Percentiles rank a stretch among this genome's conserved stretches.
phyloP scores from a whole-genome alignment of 1,284 basidiomycete species.

The Phenoliferia sp. region DNA sequence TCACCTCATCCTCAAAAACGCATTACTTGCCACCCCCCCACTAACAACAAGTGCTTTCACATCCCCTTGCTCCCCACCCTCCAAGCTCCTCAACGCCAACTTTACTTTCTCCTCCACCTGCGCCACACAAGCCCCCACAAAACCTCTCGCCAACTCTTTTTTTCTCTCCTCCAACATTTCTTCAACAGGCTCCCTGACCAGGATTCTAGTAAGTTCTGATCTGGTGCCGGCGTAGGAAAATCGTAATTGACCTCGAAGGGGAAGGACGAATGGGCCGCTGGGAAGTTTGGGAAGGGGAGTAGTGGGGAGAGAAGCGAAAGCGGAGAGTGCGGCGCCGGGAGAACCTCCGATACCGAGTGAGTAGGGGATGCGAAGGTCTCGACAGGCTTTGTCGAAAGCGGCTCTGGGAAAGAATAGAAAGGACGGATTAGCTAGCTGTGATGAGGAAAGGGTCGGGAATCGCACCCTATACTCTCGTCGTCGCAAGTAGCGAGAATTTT shows the following conservation, averaged over 20 bases:
- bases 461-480: slow-evolving; percentile 67
- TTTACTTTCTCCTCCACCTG: slow-evolving; percentile 72
- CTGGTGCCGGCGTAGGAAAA: slow-evolving; percentile 71
- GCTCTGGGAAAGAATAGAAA: neutral
- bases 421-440: neutral
- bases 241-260: slow-evolving; percentile 55
- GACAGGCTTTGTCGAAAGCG: slow-evolving; percentile 2
- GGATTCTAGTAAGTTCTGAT: slow-evolving; percentile 22
- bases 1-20: slow-evolving; percentile 60
- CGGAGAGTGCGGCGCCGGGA: slow-evolving; percentile 74
- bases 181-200: slow-evolving; percentile 5
- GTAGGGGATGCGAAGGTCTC: slow-evolving; percentile 53
- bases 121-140: slow-evolving; percentile 64
- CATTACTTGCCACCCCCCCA: slow-evolving; percentile 86
- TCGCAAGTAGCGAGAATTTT: slow-evolving; percentile 66
- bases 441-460: neutral
- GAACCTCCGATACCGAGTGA: slow-evolving; percentile 45
- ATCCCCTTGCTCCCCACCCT: slow-evolving; percentile 32
- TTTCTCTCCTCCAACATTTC: slow-evolving; percentile 27
- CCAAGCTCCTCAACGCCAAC: slow-evolving; percentile 55
- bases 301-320: slow-evolving; percentile 47
- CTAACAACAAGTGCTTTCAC: slow-evolving; percentile 60
- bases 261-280: slow-evolving; percentile 47
- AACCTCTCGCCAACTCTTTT: slow-evolving; percentile 56
- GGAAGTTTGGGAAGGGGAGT: neutral